Percentiles rank a stretch among this genome's conserved stretches.
Evolutionary conservation across 2,329 filamentous ascomycete species (phyloP).

Genomic region (Xylaria sp.): DNA sequence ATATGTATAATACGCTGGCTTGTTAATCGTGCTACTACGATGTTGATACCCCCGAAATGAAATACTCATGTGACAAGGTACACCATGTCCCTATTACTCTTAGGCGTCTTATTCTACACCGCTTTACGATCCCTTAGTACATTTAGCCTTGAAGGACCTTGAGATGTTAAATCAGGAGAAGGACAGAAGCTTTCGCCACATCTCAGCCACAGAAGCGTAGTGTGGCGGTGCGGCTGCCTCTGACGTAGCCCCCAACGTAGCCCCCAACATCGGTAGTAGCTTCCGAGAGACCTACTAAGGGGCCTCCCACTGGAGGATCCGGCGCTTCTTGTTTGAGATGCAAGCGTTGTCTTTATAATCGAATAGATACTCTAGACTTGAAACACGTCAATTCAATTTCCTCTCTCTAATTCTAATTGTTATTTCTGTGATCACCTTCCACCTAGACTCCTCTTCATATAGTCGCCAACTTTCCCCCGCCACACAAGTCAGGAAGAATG

Average conservation of each 20-base stretch:
- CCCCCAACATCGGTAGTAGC: no score
- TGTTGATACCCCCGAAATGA: conserved; percentile 29
- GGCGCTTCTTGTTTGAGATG: not conserved
- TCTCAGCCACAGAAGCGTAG: not conserved
- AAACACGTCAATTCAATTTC: not conserved
- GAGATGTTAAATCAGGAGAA: no score
- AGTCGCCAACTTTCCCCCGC: no score
- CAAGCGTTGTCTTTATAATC: not conserved
- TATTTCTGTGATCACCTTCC: not conserved
- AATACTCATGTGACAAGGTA: not conserved
- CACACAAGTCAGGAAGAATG: conserved; percentile 59
- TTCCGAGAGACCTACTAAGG: not conserved
- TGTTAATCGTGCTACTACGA: conserved; percentile 4
- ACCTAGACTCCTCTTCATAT: not conserved
- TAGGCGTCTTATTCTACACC: no score
- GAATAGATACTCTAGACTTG: no score
- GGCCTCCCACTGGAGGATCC: conserved; percentile 20
- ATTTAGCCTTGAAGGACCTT: no score
- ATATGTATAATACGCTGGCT: conserved; percentile 2
- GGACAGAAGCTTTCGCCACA: conserved; percentile 46
- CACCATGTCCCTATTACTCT: not conserved
- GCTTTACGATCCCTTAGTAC: no score
- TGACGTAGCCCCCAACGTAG: conserved; percentile 40
- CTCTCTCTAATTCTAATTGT: not conserved
- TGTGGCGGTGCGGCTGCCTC: conserved; percentile 37